These are phyloP conservation scores for Aspergillus egyptiacus DNA, from an alignment of 495 filamentous ascomycete genomes.

Conservation along the genomic window DNA sequence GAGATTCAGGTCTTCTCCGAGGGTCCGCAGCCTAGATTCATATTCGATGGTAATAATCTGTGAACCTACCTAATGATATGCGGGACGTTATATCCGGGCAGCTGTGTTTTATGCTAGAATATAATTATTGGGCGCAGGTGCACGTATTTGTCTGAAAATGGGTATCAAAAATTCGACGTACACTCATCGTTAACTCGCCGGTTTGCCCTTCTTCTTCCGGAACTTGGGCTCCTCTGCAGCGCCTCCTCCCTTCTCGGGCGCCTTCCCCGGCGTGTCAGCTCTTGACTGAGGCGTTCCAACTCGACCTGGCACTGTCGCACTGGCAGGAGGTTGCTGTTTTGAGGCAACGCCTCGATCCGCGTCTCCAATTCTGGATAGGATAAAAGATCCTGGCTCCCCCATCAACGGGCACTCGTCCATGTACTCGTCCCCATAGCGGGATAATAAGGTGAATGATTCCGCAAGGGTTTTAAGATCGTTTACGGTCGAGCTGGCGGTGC, in stretches of 20 bases:
- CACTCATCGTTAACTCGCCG: conserved; percentile 22
- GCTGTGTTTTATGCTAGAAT: neutral
- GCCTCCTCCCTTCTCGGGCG: conserved; percentile 27
- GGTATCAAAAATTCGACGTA: conserved; percentile 24
- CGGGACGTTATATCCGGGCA: too few species aligned
- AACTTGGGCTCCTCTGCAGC: conserved; percentile 28
- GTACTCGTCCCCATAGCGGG: conserved; percentile 67
- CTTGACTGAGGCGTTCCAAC: conserved; percentile 35
- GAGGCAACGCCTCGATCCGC: conserved; percentile 16
- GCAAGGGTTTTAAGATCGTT: conserved; percentile 54
- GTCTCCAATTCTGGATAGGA: conserved; percentile 50
- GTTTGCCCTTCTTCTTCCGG: conserved; percentile 33
- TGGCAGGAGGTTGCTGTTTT: conserved; percentile 14
- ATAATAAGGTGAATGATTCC: conserved; percentile 59
- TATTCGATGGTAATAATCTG: too few species aligned
- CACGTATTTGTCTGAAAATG: conserved; percentile 7
- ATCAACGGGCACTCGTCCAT: conserved; percentile 89
- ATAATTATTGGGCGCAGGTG: neutral
- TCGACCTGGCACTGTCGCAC: conserved; percentile 16
- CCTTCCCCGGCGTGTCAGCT: conserved; percentile 36
- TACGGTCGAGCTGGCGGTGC: conserved; percentile 22
- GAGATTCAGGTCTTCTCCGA: too few species aligned
- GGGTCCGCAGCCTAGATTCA: too few species aligned
- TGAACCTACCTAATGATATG: too few species aligned
- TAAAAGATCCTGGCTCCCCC: conserved; percentile 82